These are phyloP conservation scores for Aspergillus brunneoviolaceus DNA, from an alignment of 2,329 filamentous ascomycete species.

Conservation along the genomic window DNA sequence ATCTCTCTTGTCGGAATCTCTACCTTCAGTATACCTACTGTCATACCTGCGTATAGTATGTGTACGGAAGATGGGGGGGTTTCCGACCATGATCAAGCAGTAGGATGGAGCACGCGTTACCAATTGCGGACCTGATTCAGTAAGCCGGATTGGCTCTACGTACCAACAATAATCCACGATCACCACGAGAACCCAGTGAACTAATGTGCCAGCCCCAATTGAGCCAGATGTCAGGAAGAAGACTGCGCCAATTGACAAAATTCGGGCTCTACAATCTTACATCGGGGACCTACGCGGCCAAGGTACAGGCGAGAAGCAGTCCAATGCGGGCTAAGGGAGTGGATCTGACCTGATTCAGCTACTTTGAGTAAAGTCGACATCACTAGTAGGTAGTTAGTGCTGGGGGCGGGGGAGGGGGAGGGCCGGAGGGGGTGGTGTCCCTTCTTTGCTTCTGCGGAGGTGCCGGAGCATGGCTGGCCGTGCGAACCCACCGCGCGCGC, in stretches of 20 bases:
- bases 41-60: too few species aligned
- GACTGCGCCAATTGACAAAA: neutral
- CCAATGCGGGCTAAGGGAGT: neutral
- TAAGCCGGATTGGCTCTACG: neutral
- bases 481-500: constrained; percentile 5
- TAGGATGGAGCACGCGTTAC: too few species aligned
- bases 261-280: constrained; percentile 5
- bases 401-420: neutral
- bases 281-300: constrained; percentile 8
- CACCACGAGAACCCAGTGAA: neutral
- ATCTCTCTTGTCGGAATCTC: too few species aligned
- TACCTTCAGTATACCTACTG: too few species aligned
- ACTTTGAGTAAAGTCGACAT: too few species aligned
- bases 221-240: neutral
- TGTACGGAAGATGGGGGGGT: too few species aligned
- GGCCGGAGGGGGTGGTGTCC: neutral
- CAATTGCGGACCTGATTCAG: neutral
- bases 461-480: neutral
- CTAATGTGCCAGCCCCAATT: constrained; percentile 5
- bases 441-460: neutral
- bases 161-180: neutral
- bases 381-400: too few species aligned
- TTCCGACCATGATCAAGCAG: too few species aligned
- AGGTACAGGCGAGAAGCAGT: neutral
- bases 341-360: neutral